A percentile compares a stretch with the other conserved stretches of the same genome.
These are phyloP conservation scores for Pseudopithomyces maydicus DNA, from an alignment of 2,329 filamentous ascomycete species.

Conservation along the genomic window DNA sequence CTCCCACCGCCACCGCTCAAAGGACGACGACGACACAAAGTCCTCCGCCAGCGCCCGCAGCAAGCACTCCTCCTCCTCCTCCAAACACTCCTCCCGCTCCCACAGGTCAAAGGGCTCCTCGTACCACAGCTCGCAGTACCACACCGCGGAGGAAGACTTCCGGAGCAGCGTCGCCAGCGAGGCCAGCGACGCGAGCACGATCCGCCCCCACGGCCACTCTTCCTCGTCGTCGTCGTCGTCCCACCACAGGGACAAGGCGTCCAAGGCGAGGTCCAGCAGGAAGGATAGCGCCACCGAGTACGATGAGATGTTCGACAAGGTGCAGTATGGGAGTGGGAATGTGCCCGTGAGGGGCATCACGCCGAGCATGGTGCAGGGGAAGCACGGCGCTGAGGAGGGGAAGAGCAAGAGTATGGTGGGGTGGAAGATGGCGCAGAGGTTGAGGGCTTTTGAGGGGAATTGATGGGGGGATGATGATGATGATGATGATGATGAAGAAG, in stretches of 20 bases:
- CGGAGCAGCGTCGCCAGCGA: constrained; percentile 33
- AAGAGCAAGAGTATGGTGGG: constrained; percentile 44
- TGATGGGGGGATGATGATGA: no score
- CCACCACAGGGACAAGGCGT: constrained; percentile 24
- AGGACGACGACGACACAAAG: constrained; percentile 18
- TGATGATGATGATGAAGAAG: no score
- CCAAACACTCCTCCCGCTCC: constrained; percentile 32
- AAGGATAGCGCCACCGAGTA: constrained; percentile 42
- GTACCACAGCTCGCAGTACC: constrained; percentile 21
- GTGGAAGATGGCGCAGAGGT: constrained; percentile 38
- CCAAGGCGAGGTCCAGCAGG: constrained; percentile 19
- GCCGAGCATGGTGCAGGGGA: constrained; percentile 41
- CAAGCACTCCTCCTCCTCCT: constrained; percentile 14
- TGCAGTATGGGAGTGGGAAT: constrained; percentile 35
- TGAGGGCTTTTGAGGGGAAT: constrained; percentile 38
- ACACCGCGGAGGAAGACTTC: constrained; percentile 24
- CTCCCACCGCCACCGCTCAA: constrained; percentile 32
- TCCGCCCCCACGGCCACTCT: constrained; percentile 1
- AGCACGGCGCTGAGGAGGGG: constrained; percentile 23
- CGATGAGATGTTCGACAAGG: constrained; percentile 30
- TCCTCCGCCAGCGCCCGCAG: constrained; percentile 34
- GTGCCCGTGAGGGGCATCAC: constrained; percentile 44
- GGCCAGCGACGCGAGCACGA: constrained; percentile 41
- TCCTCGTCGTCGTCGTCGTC: no score
- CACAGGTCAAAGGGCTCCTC: constrained; percentile 27